A percentile compares a stretch with the other conserved stretches of the same genome.
These are phyloP conservation scores for Naegleria lovaniensis DNA, from an alignment of 208 protist genomes.

Conservation along the genomic window DNA sequence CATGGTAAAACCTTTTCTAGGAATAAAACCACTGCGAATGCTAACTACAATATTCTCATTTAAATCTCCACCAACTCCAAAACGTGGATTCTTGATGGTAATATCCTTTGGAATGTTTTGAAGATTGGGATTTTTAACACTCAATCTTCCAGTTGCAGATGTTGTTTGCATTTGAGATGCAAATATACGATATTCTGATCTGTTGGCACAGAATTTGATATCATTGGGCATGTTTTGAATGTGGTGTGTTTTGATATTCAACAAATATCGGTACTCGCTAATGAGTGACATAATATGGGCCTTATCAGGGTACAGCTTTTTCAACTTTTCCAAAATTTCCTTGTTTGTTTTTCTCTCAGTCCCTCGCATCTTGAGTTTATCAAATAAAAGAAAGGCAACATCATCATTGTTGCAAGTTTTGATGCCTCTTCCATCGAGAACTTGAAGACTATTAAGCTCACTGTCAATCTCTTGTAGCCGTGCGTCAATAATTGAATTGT, in stretches of 20 bases:
- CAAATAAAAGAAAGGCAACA: not conserved
- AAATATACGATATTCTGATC: constrained; percentile 19
- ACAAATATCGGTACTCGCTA: not conserved
- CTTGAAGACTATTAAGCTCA: not conserved
- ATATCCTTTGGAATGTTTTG: constrained; percentile 47
- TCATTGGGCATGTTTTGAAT: not conserved
- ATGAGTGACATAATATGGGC: not conserved
- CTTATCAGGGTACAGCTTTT: not conserved
- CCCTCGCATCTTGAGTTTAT: not conserved
- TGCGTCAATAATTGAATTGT: not conserved
- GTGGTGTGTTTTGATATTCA: not conserved
- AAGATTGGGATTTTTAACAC: constrained; percentile 40
- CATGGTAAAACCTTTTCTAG: constrained; percentile 33
- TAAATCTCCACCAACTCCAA: too few species aligned
- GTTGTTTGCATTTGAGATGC: constrained; percentile 37
- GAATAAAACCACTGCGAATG: not conserved
- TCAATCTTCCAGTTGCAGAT: constrained; percentile 41
- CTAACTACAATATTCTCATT: not conserved
- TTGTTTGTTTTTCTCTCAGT: not conserved
- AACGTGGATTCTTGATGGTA: not conserved
- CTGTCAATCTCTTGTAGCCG: not conserved
- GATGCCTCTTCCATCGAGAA: not conserved
- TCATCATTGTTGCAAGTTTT: not conserved
- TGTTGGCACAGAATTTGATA: not conserved
- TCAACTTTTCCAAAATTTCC: not conserved